Conservation (phyloP, 805 yeast species). For the Metschnikowia vanudenii region DNA sequence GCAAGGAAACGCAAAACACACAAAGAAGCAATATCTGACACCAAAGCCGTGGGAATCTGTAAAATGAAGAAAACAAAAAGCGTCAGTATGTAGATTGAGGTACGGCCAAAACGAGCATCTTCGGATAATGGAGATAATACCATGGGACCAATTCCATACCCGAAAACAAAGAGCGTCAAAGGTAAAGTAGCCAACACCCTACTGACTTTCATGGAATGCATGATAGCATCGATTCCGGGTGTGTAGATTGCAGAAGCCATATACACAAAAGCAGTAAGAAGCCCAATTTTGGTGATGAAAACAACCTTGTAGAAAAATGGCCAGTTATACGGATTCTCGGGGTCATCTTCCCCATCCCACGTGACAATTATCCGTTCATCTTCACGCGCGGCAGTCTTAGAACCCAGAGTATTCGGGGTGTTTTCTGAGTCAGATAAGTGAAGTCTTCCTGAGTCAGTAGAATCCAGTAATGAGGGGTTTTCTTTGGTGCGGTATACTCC, state of each 20-base stretch:
- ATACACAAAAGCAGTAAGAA: slow-evolving; percentile 52
- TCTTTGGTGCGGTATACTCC: neutral
- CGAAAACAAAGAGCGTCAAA: slow-evolving; percentile 54
- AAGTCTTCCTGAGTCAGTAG: neutral
- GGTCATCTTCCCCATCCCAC: slow-evolving; percentile 48
- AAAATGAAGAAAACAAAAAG: slow-evolving; percentile 47
- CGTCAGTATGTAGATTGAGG: slow-evolving; percentile 47
- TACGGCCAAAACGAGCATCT: slow-evolving; percentile 53
- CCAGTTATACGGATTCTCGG: slow-evolving; percentile 61
- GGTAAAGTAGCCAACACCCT: slow-evolving; percentile 49
- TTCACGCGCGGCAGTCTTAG: neutral
- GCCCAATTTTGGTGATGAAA: slow-evolving; percentile 40
- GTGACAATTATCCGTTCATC: slow-evolving; percentile 18
- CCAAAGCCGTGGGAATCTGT: slow-evolving; percentile 57
- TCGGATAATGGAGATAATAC: slow-evolving; percentile 60
- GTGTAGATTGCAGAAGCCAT: slow-evolving; percentile 59
- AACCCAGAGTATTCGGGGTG: neutral
- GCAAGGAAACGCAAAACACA: slow-evolving; percentile 50
- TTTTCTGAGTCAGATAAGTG: neutral
- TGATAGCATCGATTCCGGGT: slow-evolving; percentile 48
- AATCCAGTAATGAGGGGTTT: neutral
- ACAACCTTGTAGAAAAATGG: slow-evolving; percentile 37
- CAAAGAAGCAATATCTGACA: slow-evolving; percentile 49
- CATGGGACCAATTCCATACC: slow-evolving; percentile 63
- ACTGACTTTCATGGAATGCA: slow-evolving; percentile 44